phyloP scores from a whole-genome alignment of 352 stramenopile species.

The Thraustotheca clavata region DNA sequence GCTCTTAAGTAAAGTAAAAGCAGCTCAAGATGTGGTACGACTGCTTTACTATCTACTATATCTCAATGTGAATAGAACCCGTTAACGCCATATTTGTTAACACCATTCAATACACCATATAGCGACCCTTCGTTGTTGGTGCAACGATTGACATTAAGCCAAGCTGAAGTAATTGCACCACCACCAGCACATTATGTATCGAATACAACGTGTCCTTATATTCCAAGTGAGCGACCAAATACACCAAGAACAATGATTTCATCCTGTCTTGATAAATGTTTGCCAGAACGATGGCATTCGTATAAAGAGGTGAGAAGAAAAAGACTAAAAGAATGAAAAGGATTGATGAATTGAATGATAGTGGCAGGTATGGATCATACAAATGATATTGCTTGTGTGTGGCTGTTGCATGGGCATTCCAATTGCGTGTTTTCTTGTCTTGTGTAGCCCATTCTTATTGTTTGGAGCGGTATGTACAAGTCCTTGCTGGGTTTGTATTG shows the following conservation, averaged over 20 bases:
- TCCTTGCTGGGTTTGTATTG: constrained; percentile 1
- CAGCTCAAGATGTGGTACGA: constrained; percentile 8
- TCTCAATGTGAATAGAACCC: constrained; percentile 3
- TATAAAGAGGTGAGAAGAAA: constrained; percentile 5
- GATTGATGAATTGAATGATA: not conserved
- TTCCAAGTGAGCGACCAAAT: not conserved
- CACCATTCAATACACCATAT: constrained; percentile 18
- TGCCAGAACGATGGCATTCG: not conserved
- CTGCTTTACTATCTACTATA: not conserved
- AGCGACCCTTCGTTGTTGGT: constrained; percentile 6
- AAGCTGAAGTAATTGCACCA: not conserved
- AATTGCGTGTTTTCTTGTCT: not conserved
- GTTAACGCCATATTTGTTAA: constrained; percentile 17
- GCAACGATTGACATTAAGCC: constrained; percentile 14
- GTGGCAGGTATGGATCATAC: not conserved
- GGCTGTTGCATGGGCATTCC: not conserved
- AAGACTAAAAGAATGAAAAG: not conserved
- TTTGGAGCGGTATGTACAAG: not conserved
- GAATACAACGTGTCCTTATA: not conserved
- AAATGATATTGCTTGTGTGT: not conserved
- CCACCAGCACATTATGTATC: not conserved
- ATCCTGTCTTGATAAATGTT: constrained; percentile 1
- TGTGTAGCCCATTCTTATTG: constrained; percentile 14
- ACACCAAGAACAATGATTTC: not conserved
- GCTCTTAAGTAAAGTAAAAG: constrained; percentile 9